A percentile compares a stretch with the other conserved stretches of the same genome.
Evolutionary conservation across 257 asterid genomes (phyloP).

Genomic region (Primulina eburnea): DNA sequence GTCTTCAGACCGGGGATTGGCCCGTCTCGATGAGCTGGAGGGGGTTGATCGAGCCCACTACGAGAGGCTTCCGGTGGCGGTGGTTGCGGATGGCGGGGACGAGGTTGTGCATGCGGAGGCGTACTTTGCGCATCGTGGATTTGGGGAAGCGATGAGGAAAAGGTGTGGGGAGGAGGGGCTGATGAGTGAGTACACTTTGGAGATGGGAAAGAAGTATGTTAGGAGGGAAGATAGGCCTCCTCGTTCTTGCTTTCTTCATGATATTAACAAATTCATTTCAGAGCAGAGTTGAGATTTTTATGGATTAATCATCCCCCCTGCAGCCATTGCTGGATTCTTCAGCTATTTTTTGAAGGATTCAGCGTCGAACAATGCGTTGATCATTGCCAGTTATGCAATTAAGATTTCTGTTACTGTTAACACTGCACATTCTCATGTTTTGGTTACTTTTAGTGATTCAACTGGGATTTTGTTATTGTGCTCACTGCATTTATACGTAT

Average conservation of each 20-base stretch:
- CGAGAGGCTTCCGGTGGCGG: constrained; percentile 54
- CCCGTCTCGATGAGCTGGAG: constrained; percentile 63
- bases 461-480: not conserved
- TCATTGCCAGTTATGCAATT: not conserved
- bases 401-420: too few species aligned
- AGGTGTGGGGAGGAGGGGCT: constrained; percentile 53
- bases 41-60: constrained; percentile 55
- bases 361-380: not conserved
- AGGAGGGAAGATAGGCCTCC: constrained; percentile 45
- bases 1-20: constrained; percentile 33
- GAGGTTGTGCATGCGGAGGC: constrained; percentile 40
- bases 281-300: constrained; percentile 21
- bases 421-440: not conserved
- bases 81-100: constrained; percentile 25
- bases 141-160: constrained; percentile 67
- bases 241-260: constrained; percentile 30
- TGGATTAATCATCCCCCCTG: not conserved
- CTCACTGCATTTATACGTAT: not conserved
- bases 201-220: constrained; percentile 50
- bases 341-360: too few species aligned
- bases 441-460: too few species aligned
- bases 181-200: constrained; percentile 40
- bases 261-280: constrained; percentile 48
- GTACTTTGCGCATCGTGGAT: constrained; percentile 59
- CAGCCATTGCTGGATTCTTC: not conserved